Percentiles rank a stretch among this genome's conserved stretches.
Evolutionary conservation across 164 flowering plant species (phyloP).

Genomic region (Vitis labrusca): DNA sequence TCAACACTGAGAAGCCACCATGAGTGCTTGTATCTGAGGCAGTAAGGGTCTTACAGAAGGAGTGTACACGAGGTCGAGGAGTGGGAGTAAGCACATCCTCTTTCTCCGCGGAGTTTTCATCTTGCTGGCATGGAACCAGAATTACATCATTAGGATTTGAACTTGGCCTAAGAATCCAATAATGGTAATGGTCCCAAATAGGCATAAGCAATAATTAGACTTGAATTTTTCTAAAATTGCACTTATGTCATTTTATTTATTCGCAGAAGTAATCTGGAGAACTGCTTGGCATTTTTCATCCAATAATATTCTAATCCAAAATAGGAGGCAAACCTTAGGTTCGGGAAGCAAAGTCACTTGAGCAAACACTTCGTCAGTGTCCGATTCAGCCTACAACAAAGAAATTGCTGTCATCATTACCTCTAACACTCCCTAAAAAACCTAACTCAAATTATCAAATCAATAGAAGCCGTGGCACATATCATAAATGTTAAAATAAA

Average conservation of each 20-base stretch:
- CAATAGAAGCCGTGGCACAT: no score
- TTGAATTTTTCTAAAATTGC: no score
- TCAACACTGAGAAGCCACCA: slow-evolving; percentile 93
- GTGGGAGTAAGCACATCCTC: slow-evolving; percentile 53
- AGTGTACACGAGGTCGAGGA: slow-evolving; percentile 75
- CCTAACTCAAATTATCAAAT: no score
- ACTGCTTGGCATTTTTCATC: no score
- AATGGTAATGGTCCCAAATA: no score
- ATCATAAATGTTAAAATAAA: slow-evolving; percentile 7
- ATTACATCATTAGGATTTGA: neutral
- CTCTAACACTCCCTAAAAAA: no score
- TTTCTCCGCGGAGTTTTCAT: slow-evolving; percentile 61
- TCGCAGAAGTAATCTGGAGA: no score
- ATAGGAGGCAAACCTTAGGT: slow-evolving; percentile 20
- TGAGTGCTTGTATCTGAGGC: slow-evolving; percentile 98
- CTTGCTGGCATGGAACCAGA: slow-evolving; percentile 46
- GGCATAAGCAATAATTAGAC: no score
- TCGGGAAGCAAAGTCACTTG: slow-evolving; percentile 72
- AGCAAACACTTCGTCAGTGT: slow-evolving; percentile 88
- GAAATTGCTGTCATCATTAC: no score
- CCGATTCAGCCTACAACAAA: slow-evolving; percentile 65
- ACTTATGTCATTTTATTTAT: no score
- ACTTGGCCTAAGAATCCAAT: no score
- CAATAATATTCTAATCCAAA: slow-evolving; percentile 11
- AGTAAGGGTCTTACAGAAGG: slow-evolving; percentile 94